Conservation (phyloP, 2,329 filamentous ascomycete genomes). For the Amphichorda felina region DNA sequence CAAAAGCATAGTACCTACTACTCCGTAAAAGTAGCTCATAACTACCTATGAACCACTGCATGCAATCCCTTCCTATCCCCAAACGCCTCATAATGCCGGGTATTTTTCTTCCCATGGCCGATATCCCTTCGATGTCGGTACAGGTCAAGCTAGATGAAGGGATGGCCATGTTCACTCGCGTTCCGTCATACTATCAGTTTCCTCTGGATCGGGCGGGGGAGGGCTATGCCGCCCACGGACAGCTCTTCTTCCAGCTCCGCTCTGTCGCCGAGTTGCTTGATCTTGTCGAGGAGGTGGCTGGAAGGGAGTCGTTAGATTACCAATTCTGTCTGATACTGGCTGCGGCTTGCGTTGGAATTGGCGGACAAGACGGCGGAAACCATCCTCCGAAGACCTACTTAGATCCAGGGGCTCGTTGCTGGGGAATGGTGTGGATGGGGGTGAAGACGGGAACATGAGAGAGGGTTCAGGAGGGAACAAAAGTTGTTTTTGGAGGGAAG, state of each 20-base stretch:
- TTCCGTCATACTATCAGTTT: slow-evolving; percentile 19
- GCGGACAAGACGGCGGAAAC: slow-evolving; percentile 12
- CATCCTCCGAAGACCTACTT: neutral
- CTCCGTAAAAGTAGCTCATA: no score
- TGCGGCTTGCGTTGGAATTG: slow-evolving; percentile 14
- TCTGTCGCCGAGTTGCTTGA: slow-evolving; percentile 32
- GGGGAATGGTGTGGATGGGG: neutral
- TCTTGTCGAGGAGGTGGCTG: slow-evolving; percentile 45
- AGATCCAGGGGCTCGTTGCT: neutral
- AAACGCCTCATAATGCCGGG: no score
- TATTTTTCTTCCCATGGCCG: no score
- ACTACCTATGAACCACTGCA: no score
- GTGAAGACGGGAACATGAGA: neutral
- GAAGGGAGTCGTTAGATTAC: slow-evolving; percentile 12
- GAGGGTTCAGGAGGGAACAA: neutral
- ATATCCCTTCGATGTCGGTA: no score
- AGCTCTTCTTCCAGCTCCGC: slow-evolving; percentile 17
- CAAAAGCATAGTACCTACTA: no score
- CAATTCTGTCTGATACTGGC: slow-evolving; percentile 14
- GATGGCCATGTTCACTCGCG: neutral
- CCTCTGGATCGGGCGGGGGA: slow-evolving; percentile 33
- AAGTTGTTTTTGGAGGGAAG: neutral
- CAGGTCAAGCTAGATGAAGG: no score
- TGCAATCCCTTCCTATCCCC: no score
- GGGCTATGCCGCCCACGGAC: slow-evolving; percentile 16